Base-by-base conservation (phyloP, 2,329 filamentous ascomycete genomes). In the Microcyclosporella mali region DNA sequence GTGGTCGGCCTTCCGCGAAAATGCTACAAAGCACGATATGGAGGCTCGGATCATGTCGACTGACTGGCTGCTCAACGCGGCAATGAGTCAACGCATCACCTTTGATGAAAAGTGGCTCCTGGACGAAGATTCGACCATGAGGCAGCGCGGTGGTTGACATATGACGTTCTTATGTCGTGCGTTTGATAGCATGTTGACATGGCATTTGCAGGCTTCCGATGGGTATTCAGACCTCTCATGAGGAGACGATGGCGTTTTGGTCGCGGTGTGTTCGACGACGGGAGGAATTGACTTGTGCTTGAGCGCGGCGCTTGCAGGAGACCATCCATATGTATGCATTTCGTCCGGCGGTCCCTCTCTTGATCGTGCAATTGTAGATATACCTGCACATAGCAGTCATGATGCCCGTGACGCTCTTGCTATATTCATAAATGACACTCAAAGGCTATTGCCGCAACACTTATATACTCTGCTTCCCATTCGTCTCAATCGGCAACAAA, bases 61-160 rank as follows among this genome's bases (percentile, higher is more conserved):
- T 2, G 89, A 98, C 61, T 98, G 92, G 92, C 65, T 98, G 56
- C 70, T 98, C 44, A 84, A 89, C 58, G 82, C 88, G 46, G 87
- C 88, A 3, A 90, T 98, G 85, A 81, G 79, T 56, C 92, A 98
- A 67, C 75, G 88, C 64, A 70, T 92, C 16, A 41, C 40, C 15
- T 63, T 58, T 51, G 50, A 58, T 30, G 56, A 56, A 10, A 58
- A 57, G 47, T 66, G 56, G 52, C 51, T 56, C 45, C 43, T 61
- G 18, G 36, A 50, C 31, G 56, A 61, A 45, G 52, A 45, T 4
- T 21, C 33, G 27, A 36, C 51, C 21, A 45, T 43, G 32, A 47
- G 38, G 40, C 50, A 51, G 38, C 46, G 51, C 15, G 37, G 41
- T 36, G 41, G 47, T 50, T 52, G 49, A 55, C 49, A 38, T 32